Base-by-base conservation (phyloP, 257 asterid species). In the Solanum bukasovii region DNA sequence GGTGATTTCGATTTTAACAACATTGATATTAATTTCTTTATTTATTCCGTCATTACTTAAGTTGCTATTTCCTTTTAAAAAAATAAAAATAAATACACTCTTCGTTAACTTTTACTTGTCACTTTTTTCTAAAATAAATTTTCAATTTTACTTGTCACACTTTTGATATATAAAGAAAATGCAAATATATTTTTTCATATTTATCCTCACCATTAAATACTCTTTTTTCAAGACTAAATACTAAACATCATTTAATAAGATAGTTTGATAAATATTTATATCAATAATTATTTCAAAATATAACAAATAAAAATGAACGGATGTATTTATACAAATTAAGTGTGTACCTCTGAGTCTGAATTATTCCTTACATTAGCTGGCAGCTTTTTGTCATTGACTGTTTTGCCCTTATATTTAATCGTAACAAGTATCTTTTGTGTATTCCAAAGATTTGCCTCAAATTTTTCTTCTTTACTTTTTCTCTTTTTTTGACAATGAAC, bases 361-460 rank as follows among this genome's bases (percentile, higher is more conserved):
- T 49, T 82, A 82, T 49, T 82, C 42, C 31, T 49, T 82, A 82
- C 70, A 81, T 44, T 63, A 20, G 20, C 6, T 13, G 92, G 86
- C 92, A 89, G 91, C 89, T 87, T 88, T 91, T 40, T 84, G 6
- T 59, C 25, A 68, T 91, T 90, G 92, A 89, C 92, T 29, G 67
- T 82, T 63, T 75, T 92, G 89, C 89, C 91, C 93, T 84, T 88
- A n/a, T 74, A 63, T 44, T 20, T 20, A 10, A 83, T 72, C 33
- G 31, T 56, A 49, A 23, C 20, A 31, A 29, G 13, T 81, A 40
- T 83, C 88, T 86, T 90, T 90, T 89, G 91, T 87, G 90, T 40
- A 90, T 90, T 89, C 92, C 91, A 11, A 90, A 40, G 75, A 88
- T 23, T 31, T 29, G 82, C 86, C 79, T 13, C 61, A 59, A 56